These are phyloP conservation scores for Cladosporium sp. DNA, from an alignment of 2,329 filamentous ascomycete genomes.

Conservation along the genomic window DNA sequence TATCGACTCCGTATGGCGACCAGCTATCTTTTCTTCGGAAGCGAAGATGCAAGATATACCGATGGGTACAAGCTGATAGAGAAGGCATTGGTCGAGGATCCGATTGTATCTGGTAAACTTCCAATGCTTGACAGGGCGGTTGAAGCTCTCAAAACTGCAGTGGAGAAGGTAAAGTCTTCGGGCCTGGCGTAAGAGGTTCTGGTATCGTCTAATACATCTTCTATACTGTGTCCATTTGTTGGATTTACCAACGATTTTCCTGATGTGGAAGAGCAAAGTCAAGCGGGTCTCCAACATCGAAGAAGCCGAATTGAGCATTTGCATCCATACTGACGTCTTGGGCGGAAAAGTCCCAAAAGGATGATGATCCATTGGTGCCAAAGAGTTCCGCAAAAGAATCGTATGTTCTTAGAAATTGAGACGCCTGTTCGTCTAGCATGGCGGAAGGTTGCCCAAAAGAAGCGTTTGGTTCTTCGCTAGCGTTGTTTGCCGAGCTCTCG, in stretches of 20 bases:
- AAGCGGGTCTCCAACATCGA: neutral
- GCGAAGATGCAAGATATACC: neutral
- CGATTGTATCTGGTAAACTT: neutral
- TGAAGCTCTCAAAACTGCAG: neutral
- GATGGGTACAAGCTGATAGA: neutral
- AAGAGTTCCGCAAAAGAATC: neutral
- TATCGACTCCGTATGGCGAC: neutral
- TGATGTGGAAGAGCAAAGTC: neutral
- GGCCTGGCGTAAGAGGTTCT: no score
- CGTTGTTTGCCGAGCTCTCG: no score
- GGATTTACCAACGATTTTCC: neutral
- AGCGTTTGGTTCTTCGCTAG: neutral
- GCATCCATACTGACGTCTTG: neutral
- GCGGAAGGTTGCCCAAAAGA: neutral
- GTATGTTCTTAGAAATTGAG: neutral
- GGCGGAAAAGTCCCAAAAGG: neutral
- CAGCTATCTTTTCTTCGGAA: neutral
- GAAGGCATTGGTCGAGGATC: neutral
- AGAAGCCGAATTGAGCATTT: neutral
- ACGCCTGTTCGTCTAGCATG: neutral
- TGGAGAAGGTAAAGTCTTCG: neutral
- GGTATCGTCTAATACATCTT: no score
- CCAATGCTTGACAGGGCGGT: neutral
- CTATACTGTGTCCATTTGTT: neutral
- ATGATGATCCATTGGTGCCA: neutral